Evolutionary conservation across 2,329 filamentous ascomycete genomes (phyloP).

Genomic region (Trichophyton schoenleinii): DNA sequence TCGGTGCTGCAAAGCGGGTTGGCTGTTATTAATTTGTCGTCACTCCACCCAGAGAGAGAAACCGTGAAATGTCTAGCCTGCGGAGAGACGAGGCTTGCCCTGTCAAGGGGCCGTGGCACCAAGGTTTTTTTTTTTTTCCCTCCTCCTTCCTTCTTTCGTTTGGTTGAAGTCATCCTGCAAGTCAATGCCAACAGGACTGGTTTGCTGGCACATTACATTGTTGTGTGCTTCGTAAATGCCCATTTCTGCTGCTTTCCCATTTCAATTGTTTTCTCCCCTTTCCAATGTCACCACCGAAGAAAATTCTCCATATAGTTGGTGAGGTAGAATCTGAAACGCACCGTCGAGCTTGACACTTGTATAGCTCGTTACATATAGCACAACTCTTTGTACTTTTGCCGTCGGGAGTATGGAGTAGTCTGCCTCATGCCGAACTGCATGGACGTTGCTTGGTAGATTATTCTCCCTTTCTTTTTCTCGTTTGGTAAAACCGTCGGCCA

Average conservation of each 20-base stretch:
- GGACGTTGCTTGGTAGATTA: neutral
- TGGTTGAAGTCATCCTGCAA: neutral
- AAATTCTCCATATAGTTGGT: neutral
- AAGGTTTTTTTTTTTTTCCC: neutral
- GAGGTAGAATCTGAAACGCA: neutral
- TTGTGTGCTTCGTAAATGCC: neutral
- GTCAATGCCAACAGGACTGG: neutral
- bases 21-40: neutral
- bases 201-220: neutral
- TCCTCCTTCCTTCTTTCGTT: neutral
- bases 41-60: neutral
- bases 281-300: neutral
- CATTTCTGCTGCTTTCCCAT: neutral
- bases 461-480: neutral
- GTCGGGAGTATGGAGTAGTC: neutral
- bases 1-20: neutral
- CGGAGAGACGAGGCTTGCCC: neutral
- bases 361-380: neutral
- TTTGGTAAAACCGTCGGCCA: neutral
- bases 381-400: no score
- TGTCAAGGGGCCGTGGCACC: neutral
- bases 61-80: neutral
- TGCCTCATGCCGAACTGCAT: neutral
- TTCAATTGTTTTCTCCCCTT: neutral
- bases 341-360: neutral